phyloP scores from a whole-genome alignment of 2,329 filamentous ascomycete species.

The Chaetomium strumarium region DNA sequence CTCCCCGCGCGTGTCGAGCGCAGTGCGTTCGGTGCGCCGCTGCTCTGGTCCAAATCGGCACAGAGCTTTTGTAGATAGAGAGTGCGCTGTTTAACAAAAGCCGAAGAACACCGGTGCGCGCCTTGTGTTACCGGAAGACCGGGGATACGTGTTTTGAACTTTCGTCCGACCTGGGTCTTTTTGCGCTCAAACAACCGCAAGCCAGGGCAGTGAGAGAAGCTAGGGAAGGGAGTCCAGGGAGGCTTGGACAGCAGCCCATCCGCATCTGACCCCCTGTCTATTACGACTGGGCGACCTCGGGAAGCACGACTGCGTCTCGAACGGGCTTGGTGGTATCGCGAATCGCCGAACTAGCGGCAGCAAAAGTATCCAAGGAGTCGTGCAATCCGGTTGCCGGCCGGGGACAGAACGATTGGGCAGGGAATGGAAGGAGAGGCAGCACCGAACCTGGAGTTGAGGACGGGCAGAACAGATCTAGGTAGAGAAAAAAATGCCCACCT shows the following conservation, averaged over 20 bases:
- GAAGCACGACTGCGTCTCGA: too few relatives aligned
- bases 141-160: conserved; percentile 6
- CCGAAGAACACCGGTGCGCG: background rate
- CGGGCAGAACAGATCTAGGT: background rate
- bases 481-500: background rate
- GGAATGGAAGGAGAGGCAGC: background rate
- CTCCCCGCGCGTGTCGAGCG: background rate
- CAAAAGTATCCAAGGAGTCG: background rate
- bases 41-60: background rate
- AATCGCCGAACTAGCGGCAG: conserved; percentile 1
- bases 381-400: background rate
- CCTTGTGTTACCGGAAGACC: conserved; percentile 3
- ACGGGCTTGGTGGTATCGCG: background rate
- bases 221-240: background rate
- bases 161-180: conserved; percentile 2
- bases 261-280: background rate
- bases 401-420: background rate
- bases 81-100: background rate
- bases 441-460: background rate
- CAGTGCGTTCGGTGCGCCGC: background rate
- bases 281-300: background rate
- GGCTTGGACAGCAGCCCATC: background rate
- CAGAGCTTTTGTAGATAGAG: background rate
- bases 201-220: background rate
- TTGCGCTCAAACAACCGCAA: conserved; percentile 5